Percentiles rank a stretch among this genome's conserved stretches.
These are phyloP conservation scores for Boechera retrofracta DNA, from an alignment of 345 rosid species.

Conservation along the genomic window DNA sequence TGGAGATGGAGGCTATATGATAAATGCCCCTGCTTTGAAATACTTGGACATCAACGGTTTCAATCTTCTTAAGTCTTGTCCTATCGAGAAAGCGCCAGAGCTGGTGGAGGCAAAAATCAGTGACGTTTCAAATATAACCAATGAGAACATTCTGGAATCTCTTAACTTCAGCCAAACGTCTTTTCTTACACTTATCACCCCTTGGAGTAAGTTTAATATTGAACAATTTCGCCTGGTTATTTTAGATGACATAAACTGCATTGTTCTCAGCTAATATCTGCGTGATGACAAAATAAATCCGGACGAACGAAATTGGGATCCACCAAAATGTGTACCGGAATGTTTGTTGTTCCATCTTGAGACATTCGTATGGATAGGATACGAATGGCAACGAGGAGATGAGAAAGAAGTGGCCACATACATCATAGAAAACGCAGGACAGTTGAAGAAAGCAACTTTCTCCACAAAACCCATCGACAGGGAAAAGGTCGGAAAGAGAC, in stretches of 20 bases:
- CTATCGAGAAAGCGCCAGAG: slow-evolving; percentile 19
- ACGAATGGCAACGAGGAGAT: slow-evolving; percentile 5
- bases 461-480: not conserved
- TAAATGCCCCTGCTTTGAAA: slow-evolving; percentile 25
- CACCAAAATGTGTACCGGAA: slow-evolving; percentile 19
- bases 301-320: not conserved
- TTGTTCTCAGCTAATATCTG: not conserved
- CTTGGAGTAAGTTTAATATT: not conserved
- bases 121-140: not conserved
- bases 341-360: slow-evolving; percentile 26
- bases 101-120: slow-evolving; percentile 16
- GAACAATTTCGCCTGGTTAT: not conserved
- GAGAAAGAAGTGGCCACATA: slow-evolving; percentile 28
- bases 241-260: not conserved
- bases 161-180: not conserved
- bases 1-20: slow-evolving; percentile 16
- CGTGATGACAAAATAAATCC: not conserved
- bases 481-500: not conserved
- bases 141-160: slow-evolving; percentile 13
- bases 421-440: not conserved
- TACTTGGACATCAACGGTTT: slow-evolving; percentile 6
- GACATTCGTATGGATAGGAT: slow-evolving; percentile 1
- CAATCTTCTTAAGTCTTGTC: not conserved
- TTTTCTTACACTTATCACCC: slow-evolving; percentile 18
- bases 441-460: not conserved